Evolutionary conservation across 352 stramenopile species (phyloP).

Genomic region (Phytophthora kernoviae): DNA sequence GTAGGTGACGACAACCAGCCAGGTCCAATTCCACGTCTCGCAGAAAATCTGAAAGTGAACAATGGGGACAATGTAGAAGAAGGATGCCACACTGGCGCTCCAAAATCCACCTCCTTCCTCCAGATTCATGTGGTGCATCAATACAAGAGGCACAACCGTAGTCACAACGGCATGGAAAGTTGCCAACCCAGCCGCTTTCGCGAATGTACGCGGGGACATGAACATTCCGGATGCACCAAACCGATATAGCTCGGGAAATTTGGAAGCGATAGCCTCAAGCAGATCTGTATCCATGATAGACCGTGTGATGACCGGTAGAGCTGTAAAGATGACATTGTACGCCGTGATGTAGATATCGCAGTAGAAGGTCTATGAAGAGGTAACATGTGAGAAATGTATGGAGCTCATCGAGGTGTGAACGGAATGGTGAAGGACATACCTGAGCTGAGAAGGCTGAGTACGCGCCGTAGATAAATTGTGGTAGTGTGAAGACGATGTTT

Average conservation of each 20-base stretch:
- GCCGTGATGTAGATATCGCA: constrained; percentile 86
- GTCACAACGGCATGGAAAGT: constrained; percentile 66
- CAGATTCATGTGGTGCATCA: constrained; percentile 48
- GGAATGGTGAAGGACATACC: constrained; percentile 31
- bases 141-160: constrained; percentile 56
- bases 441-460: constrained; percentile 88
- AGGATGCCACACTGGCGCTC: constrained; percentile 90
- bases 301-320: constrained; percentile 86
- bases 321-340: constrained; percentile 96
- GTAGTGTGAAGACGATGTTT: constrained; percentile 94
- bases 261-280: constrained; percentile 57
- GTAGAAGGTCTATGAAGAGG: constrained; percentile 64
- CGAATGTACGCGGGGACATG: constrained; percentile 58
- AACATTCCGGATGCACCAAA: constrained; percentile 63
- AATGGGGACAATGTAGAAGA: constrained; percentile 93
- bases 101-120: constrained; percentile 77
- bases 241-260: constrained; percentile 79
- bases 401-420: too few relatives aligned
- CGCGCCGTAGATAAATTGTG: constrained; percentile 88
- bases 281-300: constrained; percentile 83
- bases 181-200: constrained; percentile 44
- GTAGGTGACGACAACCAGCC: constrained; percentile 47
- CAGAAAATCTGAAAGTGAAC: constrained; percentile 89
- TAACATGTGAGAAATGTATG: neutral
- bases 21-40: constrained; percentile 85